phyloP scores from a whole-genome alignment of 169 alveolate genomes.

The Condylostoma magnum region DNA sequence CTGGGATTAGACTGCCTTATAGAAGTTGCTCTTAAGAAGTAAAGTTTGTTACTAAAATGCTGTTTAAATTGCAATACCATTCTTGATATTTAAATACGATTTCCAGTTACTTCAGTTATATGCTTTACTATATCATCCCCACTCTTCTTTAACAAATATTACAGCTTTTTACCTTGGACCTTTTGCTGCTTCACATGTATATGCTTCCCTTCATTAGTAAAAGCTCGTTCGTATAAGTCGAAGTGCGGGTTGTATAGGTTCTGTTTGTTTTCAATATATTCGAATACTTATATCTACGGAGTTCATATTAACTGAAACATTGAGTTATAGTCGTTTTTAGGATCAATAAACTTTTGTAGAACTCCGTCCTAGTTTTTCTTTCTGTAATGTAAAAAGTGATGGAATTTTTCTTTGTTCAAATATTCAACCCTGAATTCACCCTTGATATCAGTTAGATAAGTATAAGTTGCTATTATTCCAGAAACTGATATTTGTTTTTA shows the following conservation, averaged over 20 bases:
- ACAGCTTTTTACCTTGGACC: slow-evolving; percentile 58
- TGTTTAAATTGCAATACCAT: slow-evolving; percentile 75
- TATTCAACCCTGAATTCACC: slow-evolving; percentile 12
- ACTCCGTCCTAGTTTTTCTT: slow-evolving; percentile 70
- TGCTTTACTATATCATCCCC: slow-evolving; percentile 64
- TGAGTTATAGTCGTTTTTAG: slow-evolving; percentile 64
- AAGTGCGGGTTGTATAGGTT: slow-evolving; percentile 47
- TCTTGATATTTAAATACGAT: slow-evolving; percentile 55
- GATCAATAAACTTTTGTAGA: slow-evolving; percentile 71
- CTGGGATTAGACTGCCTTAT: slow-evolving; percentile 39
- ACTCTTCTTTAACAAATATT: slow-evolving; percentile 51
- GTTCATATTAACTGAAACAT: slow-evolving; percentile 63
- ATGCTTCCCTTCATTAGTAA: slow-evolving; percentile 79
- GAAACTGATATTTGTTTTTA: slow-evolving; percentile 43
- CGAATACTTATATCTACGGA: slow-evolving; percentile 72
- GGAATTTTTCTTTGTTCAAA: slow-evolving; percentile 4
- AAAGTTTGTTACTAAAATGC: slow-evolving; percentile 55
- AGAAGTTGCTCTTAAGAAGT: slow-evolving; percentile 72
- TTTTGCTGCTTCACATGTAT: slow-evolving; percentile 63
- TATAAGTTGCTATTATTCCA: slow-evolving; percentile 70
- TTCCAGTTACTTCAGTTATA: slow-evolving; percentile 63
- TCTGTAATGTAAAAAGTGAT: slow-evolving; percentile 59
- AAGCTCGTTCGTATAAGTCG: slow-evolving; percentile 72
- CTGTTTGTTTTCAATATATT: slow-evolving; percentile 57
- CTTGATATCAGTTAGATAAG: slow-evolving; percentile 40